phyloP scores from a whole-genome alignment of 257 asterid species.

The Gardenia jasminoides region DNA sequence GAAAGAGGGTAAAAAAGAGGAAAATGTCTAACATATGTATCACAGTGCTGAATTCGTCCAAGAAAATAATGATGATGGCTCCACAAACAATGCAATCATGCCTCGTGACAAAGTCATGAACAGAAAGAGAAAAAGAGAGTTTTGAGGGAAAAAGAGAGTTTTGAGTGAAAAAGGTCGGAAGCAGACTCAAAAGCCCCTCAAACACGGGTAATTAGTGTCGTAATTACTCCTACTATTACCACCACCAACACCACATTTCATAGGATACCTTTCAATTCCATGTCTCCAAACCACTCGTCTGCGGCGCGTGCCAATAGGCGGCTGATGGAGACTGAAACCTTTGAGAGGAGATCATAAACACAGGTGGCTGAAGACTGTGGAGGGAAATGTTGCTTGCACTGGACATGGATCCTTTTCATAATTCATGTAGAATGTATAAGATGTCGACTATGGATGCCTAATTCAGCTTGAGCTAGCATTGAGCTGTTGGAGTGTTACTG shows the following conservation, averaged over 20 bases:
- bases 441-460: not conserved
- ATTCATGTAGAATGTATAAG: constrained; percentile 3
- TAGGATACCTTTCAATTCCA: constrained; percentile 4
- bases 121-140: not conserved
- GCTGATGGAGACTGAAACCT: not conserved
- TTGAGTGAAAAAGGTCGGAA: not conserved
- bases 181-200: constrained; percentile 19
- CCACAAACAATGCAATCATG: constrained; percentile 22
- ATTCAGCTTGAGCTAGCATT: not conserved
- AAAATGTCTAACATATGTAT: not conserved
- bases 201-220: constrained; percentile 7
- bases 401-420: too few relatives aligned
- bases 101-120: constrained; percentile 10
- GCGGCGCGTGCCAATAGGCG: constrained; percentile 21
- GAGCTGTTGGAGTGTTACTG: constrained; percentile 13
- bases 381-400: too few relatives aligned
- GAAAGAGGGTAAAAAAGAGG: not conserved
- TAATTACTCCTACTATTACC: not conserved
- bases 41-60: constrained; percentile 7
- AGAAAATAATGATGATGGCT: constrained; percentile 19
- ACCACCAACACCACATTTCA: too few relatives aligned
- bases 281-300: not conserved
- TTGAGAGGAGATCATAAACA: not conserved
- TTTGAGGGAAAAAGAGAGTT: too few relatives aligned
- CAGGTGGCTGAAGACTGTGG: not conserved